These are phyloP conservation scores for Rosa persica DNA, from an alignment of 306 rosid species.

Conservation along the genomic window DNA sequence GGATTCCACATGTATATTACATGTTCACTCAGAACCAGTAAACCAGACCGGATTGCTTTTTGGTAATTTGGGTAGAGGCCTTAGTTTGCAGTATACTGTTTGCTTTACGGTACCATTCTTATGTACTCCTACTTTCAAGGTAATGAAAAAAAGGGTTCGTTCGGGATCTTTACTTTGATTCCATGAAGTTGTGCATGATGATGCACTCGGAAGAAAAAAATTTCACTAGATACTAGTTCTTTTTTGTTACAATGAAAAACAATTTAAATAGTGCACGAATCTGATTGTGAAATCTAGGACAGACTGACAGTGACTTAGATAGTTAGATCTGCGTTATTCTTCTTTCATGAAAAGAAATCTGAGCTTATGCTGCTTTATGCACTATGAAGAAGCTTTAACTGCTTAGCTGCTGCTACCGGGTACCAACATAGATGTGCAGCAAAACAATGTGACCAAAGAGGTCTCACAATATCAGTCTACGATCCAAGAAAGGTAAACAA, in stretches of 20 bases:
- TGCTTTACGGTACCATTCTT: too few species aligned
- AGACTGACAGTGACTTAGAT: conserved; percentile 4
- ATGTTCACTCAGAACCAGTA: not conserved
- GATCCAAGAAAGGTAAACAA: not conserved
- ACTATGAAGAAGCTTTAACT: not conserved
- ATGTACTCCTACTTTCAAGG: not conserved
- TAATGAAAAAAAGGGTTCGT: not conserved
- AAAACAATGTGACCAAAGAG: not conserved
- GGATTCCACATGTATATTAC: not conserved
- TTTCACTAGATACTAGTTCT: not conserved
- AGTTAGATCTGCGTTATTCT: not conserved
- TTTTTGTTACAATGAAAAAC: not conserved
- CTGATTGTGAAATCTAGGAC: not conserved
- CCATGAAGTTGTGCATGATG: not conserved
- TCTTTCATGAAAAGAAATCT: conserved; percentile 1
- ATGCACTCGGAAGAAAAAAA: not conserved
- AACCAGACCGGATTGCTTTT: not conserved
- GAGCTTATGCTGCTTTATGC: not conserved
- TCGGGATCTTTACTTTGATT: not conserved
- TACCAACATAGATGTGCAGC: not conserved
- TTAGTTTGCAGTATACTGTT: too few species aligned
- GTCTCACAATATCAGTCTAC: not conserved
- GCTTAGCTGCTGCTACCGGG: not conserved
- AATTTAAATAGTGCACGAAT: not conserved
- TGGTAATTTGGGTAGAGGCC: too few species aligned